Conservation (phyloP, 306 rosid species). For the Parietaria judaica region DNA sequence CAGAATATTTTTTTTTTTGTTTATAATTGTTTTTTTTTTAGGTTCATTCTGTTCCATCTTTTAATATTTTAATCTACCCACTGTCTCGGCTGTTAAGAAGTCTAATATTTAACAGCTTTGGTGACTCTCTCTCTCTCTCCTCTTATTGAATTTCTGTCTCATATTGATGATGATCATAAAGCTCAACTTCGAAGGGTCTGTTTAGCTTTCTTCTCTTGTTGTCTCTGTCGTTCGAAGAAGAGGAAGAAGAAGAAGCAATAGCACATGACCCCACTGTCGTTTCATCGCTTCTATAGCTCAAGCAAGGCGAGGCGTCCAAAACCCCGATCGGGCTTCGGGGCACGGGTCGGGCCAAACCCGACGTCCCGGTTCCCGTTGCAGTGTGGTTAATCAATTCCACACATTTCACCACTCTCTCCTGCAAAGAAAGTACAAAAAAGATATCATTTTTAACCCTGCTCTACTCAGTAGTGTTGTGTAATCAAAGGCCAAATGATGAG, state of each 20-base stretch:
- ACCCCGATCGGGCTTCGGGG: conserved; percentile 85
- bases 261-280: conserved; percentile 58
- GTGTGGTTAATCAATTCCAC: conserved; percentile 36
- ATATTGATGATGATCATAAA: conserved; percentile 16
- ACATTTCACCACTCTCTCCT: conserved; percentile 77
- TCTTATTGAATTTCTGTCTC: conserved; percentile 16
- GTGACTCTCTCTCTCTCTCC: conserved; percentile 21
- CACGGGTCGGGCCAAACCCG: conserved; percentile 36
- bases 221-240: conserved; percentile 41
- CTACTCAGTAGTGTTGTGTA: background rate
- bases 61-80: conserved; percentile 6
- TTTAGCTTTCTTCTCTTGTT: conserved; percentile 85
- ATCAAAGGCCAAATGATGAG: conserved; percentile 23
- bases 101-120: conserved; percentile 65
- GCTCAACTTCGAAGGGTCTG: conserved; percentile 57
- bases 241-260: conserved; percentile 3
- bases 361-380: conserved; percentile 22
- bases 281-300: conserved; percentile 77
- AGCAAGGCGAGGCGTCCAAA: conserved; percentile 57
- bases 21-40: background rate
- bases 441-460: background rate
- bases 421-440: conserved; percentile 7
- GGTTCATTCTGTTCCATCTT: background rate
- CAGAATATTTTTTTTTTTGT: conserved; percentile 4
- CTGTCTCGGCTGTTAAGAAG: conserved; percentile 46